A percentile compares a stretch with the other conserved stretches of the same genome.
These are phyloP conservation scores for Holtermanniella nyarrowii DNA, from an alignment of 768 basidiomycete species.

Conservation along the genomic window DNA sequence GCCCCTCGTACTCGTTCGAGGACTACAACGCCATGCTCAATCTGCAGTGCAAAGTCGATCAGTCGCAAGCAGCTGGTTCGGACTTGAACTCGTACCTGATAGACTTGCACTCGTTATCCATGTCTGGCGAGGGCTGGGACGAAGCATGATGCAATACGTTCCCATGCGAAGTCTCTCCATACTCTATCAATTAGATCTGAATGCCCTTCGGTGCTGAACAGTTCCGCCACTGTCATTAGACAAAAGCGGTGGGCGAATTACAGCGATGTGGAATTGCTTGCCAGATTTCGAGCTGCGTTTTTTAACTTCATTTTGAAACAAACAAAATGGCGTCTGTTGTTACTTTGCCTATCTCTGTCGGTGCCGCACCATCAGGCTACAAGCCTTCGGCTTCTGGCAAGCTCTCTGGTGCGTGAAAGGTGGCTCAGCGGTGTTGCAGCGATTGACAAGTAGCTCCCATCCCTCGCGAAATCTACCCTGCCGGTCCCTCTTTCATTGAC, in stretches of 20 bases:
- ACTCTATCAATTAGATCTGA: too few species aligned
- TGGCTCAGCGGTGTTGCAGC: too few species aligned
- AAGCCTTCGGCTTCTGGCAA: constrained; percentile 38
- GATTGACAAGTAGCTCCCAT: constrained; percentile 39
- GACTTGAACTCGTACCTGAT: constrained; percentile 67
- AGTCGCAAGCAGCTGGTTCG: constrained; percentile 18
- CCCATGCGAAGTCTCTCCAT: too few species aligned
- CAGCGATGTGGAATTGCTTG: not conserved
- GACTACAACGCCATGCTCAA: constrained; percentile 86
- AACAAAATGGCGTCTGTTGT: constrained; percentile 30
- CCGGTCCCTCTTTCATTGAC: constrained; percentile 76
- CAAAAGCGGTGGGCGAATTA: not conserved
- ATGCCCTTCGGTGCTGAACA: too few species aligned
- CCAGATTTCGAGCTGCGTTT: not conserved
- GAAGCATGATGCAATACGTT: not conserved
- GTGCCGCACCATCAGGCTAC: constrained; percentile 47
- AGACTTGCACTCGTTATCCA: constrained; percentile 55
- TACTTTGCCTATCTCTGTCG: constrained; percentile 44
- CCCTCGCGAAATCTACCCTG: constrained; percentile 58
- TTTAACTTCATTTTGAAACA: not conserved
- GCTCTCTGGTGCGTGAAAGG: constrained; percentile 37
- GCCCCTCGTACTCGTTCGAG: constrained; percentile 64
- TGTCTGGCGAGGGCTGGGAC: constrained; percentile 34
- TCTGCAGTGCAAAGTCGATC: constrained; percentile 76
- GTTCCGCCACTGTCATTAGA: not conserved